phyloP scores from a whole-genome alignment of 495 filamentous ascomycete genomes.

The Talaromyces stipitatus region DNA sequence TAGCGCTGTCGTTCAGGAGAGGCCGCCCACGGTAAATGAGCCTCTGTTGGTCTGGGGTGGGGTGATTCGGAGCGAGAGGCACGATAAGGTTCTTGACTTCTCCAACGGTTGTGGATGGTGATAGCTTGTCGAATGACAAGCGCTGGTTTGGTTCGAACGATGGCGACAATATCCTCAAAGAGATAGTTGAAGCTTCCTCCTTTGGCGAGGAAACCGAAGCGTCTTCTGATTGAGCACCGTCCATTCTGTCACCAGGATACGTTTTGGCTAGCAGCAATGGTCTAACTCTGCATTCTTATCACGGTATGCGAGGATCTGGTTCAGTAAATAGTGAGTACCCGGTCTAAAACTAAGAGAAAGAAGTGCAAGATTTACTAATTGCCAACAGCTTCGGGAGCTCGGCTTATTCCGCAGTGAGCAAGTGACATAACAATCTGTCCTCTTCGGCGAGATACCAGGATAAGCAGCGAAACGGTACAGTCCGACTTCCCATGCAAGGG shows the following conservation, averaged over 20 bases:
- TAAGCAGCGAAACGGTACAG: not conserved
- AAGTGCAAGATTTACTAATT: not conserved
- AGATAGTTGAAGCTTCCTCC: conserved; percentile 24
- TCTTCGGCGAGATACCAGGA: not conserved
- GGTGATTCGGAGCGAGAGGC: conserved; percentile 42
- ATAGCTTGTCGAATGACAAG: conserved; percentile 45
- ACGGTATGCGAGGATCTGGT: too few species aligned
- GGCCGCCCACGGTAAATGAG: conserved; percentile 61
- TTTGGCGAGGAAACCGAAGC: not conserved
- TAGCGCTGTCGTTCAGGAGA: conserved; percentile 44
- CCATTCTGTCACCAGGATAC: not conserved
- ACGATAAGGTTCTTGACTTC: conserved; percentile 55
- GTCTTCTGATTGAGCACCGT: not conserved
- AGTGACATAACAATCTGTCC: conserved; percentile 3
- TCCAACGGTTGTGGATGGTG: conserved; percentile 48
- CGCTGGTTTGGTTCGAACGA: conserved; percentile 47
- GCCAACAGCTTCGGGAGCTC: not conserved
- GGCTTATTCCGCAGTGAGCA: not conserved
- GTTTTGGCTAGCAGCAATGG: not conserved
- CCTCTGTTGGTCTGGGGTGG: conserved; percentile 46
- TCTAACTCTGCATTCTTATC: not conserved
- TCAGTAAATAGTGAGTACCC: not conserved
- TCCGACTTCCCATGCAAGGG: not conserved
- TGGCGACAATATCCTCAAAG: conserved; percentile 58
- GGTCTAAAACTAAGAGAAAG: not conserved